These are phyloP conservation scores for Boletus patriciae DNA, from an alignment of 768 basidiomycete species.

Conservation along the genomic window DNA sequence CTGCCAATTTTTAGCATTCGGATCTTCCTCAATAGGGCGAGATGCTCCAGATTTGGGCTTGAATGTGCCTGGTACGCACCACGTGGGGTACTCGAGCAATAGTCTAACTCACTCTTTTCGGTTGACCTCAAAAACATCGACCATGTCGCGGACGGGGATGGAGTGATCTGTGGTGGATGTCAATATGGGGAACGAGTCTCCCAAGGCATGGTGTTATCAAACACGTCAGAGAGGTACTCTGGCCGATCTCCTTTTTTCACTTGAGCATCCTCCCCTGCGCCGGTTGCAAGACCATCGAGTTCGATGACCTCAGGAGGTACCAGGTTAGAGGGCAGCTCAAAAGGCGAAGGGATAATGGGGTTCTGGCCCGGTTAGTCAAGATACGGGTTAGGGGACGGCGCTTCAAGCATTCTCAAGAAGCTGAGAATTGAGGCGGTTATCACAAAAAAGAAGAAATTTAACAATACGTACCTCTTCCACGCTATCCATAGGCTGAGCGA, in stretches of 20 bases:
- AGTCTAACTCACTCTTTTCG: constrained; percentile 91
- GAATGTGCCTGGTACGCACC: constrained; percentile 83
- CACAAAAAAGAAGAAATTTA: neutral
- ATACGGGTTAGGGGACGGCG: constrained; percentile 69
- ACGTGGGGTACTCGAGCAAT: constrained; percentile 82
- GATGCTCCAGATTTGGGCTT: constrained; percentile 70
- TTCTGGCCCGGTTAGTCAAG: constrained; percentile 46
- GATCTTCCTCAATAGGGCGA: constrained; percentile 44
- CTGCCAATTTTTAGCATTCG: constrained; percentile 73
- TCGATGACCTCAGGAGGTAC: constrained; percentile 89
- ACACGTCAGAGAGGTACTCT: constrained; percentile 65
- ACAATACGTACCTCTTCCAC: constrained; percentile 56
- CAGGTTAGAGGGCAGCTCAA: constrained; percentile 73
- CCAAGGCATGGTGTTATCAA: constrained; percentile 51
- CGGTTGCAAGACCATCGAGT: constrained; percentile 65
- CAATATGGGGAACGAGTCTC: neutral
- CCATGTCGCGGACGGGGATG: constrained; percentile 69
- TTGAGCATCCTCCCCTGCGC: constrained; percentile 67
- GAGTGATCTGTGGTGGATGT: constrained; percentile 58
- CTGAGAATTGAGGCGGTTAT: constrained; percentile 38
- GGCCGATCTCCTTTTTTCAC: constrained; percentile 85
- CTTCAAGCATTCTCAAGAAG: constrained; percentile 63
- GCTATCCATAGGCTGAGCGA: constrained; percentile 63
- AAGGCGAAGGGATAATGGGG: constrained; percentile 43
- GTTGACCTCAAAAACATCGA: constrained; percentile 93